These are phyloP conservation scores for Kalanchoe fedtschenkoi DNA, from an alignment of 164 flowering plant genomes.

Conservation along the genomic window DNA sequence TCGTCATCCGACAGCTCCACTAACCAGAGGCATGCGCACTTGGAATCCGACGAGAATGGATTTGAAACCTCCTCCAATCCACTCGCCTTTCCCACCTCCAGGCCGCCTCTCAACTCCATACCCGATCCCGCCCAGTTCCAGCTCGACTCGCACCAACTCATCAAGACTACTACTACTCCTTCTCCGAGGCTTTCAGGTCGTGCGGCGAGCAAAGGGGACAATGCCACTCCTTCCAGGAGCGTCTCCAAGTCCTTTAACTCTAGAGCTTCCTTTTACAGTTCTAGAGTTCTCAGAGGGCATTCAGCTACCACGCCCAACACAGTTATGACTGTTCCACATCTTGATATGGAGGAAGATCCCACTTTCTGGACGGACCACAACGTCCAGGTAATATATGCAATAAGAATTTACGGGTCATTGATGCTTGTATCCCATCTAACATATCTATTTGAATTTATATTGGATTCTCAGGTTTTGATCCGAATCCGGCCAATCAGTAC, in stretches of 20 bases:
- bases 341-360: constrained; percentile 59
- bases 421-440: neutral
- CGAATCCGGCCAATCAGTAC: constrained; percentile 60
- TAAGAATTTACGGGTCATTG: neutral
- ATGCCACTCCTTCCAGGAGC: constrained; percentile 35
- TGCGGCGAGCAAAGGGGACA: constrained; percentile 25
- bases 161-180: constrained; percentile 10
- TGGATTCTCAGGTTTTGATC: constrained; percentile 49
- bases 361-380: constrained; percentile 76
- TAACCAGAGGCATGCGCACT: neutral
- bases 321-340: constrained; percentile 32
- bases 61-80: constrained; percentile 18
- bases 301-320: constrained; percentile 15
- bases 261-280: constrained; percentile 18
- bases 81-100: constrained; percentile 23
- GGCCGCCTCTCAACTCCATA: constrained; percentile 50
- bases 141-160: constrained; percentile 15
- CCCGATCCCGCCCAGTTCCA: constrained; percentile 44
- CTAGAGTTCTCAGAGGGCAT: constrained; percentile 28
- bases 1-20: neutral
- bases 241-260: constrained; percentile 18
- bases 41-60: constrained; percentile 34
- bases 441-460: neutral
- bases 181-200: constrained; percentile 26
- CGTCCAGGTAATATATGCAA: constrained; percentile 54